Conservation (phyloP, 2,329 filamentous ascomycete genomes). For the Thermoascus crustaceus region DNA sequence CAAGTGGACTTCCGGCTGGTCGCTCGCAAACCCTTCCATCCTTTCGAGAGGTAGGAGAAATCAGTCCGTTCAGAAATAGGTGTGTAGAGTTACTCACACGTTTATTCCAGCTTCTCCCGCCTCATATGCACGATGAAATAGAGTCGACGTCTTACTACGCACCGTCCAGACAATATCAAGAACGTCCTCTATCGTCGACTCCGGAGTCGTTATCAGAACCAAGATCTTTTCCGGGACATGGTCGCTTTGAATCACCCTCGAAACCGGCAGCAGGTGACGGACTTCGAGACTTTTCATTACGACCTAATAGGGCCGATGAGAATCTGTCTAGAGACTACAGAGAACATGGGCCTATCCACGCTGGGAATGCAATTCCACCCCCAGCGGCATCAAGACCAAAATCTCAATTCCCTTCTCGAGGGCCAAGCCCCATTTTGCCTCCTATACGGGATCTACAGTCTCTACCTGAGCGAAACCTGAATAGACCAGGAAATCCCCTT, state of each 20-base stretch:
- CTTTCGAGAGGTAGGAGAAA: slow-evolving; percentile 28
- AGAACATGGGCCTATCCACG: slow-evolving; percentile 1
- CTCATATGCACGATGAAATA: slow-evolving; percentile 35
- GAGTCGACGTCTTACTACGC: slow-evolving; percentile 29
- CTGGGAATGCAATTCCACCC: slow-evolving; percentile 2
- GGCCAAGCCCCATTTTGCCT: slow-evolving; percentile 30
- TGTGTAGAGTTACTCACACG: slow-evolving; percentile 7
- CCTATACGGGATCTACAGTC: slow-evolving; percentile 30
- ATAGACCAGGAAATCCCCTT: slow-evolving; percentile 16
- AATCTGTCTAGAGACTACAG: neutral
- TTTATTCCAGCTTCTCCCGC: slow-evolving; percentile 26
- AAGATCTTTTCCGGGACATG: slow-evolving; percentile 19
- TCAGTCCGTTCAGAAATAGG: neutral
- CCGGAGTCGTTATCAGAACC: slow-evolving; percentile 24
- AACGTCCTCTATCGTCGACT: slow-evolving; percentile 18
- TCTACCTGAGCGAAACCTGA: slow-evolving; percentile 20
- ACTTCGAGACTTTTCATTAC: slow-evolving; percentile 18
- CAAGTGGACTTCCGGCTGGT: slow-evolving; percentile 24
- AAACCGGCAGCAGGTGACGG: slow-evolving; percentile 16
- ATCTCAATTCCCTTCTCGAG: slow-evolving; percentile 19
- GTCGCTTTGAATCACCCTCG: slow-evolving; percentile 12
- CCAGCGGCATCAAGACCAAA: neutral
- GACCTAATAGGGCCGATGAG: slow-evolving; percentile 7
- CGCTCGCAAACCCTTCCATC: slow-evolving; percentile 29
- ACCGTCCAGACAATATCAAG: slow-evolving; percentile 20